Evolutionary conservation across 306 rosid genomes (phyloP).

Genomic region (Hippophae rhamnoides): DNA sequence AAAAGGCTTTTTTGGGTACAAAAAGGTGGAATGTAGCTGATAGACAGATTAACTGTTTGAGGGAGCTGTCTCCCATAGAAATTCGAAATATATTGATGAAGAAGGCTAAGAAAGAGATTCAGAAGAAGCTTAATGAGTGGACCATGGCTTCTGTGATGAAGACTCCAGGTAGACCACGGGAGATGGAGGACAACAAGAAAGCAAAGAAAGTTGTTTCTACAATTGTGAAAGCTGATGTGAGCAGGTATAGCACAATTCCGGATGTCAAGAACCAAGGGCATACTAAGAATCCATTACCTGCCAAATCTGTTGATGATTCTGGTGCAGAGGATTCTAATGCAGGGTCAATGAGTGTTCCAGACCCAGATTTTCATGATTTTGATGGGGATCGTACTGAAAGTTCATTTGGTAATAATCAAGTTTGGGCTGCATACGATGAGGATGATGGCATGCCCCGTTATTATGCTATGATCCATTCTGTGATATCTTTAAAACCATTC

Average conservation of each 20-base stretch:
- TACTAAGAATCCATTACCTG: conserved; percentile 16
- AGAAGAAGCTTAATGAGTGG: conserved; percentile 46
- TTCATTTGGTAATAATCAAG: conserved; percentile 61
- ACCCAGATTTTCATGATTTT: conserved; percentile 88
- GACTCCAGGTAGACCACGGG: conserved; percentile 20
- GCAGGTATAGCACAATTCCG: conserved; percentile 10
- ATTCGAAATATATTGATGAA: conserved; percentile 34
- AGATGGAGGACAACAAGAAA: conserved; percentile 21
- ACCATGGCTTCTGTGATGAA: conserved; percentile 17
- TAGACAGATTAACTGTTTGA: conserved; percentile 18
- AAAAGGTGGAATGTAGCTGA: conserved; percentile 28
- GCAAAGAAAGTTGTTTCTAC: conserved; percentile 14
- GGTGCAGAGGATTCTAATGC: conserved; percentile 21
- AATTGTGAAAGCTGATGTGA: conserved; percentile 22
- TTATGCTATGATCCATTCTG: conserved; percentile 59
- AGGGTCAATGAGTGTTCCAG: conserved; percentile 60
- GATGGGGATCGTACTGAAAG: conserved; percentile 71
- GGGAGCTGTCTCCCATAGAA: conserved; percentile 35
- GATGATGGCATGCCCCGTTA: conserved; percentile 97
- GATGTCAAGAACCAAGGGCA: conserved; percentile 14
- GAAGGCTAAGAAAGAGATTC: conserved; percentile 47
- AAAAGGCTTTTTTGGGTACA: conserved; percentile 26
- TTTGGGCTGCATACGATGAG: conserved; percentile 80
- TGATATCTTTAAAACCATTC: conserved; percentile 61
- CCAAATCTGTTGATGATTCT: conserved; percentile 20